These are phyloP conservation scores for Pholiota adiposa DNA, from an alignment of 1,284 basidiomycete genomes.

Conservation along the genomic window DNA sequence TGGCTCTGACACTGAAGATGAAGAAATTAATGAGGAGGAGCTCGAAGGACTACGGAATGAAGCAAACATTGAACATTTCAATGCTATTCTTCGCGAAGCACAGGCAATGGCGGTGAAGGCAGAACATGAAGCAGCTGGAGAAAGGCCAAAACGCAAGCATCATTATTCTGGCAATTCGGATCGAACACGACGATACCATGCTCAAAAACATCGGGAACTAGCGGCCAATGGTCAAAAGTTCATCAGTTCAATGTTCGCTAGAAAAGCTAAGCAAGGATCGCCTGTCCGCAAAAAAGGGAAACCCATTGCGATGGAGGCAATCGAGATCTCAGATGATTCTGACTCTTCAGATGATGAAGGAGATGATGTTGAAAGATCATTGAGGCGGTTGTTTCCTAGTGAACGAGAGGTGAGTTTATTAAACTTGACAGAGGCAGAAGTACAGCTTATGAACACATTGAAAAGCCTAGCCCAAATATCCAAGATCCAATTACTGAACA, in stretches of 20 bases:
- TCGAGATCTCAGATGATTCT: not conserved
- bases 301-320: not conserved
- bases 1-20: not conserved
- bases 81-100: slow-evolving; percentile 5
- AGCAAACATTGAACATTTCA: slow-evolving; percentile 1
- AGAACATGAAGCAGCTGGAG: slow-evolving; percentile 8
- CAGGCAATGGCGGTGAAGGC: slow-evolving; percentile 11
- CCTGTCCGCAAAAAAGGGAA: not conserved
- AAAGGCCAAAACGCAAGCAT: slow-evolving; percentile 4
- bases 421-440: not conserved
- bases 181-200: slow-evolving; percentile 2
- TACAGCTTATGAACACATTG: not conserved
- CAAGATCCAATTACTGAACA: not conserved
- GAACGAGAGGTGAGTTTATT: not conserved
- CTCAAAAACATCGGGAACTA: slow-evolving; percentile 4
- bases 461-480: not conserved
- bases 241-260: not conserved
- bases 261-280: not conserved
- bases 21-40: not conserved
- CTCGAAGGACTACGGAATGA: not conserved
- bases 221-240: not conserved
- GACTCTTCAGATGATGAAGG: not conserved
- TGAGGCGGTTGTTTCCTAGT: not conserved
- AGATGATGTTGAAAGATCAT: not conserved
- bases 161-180: slow-evolving; percentile 14